phyloP scores from a whole-genome alignment of 139 green algal genomes.

The Coelastrella sp. region DNA sequence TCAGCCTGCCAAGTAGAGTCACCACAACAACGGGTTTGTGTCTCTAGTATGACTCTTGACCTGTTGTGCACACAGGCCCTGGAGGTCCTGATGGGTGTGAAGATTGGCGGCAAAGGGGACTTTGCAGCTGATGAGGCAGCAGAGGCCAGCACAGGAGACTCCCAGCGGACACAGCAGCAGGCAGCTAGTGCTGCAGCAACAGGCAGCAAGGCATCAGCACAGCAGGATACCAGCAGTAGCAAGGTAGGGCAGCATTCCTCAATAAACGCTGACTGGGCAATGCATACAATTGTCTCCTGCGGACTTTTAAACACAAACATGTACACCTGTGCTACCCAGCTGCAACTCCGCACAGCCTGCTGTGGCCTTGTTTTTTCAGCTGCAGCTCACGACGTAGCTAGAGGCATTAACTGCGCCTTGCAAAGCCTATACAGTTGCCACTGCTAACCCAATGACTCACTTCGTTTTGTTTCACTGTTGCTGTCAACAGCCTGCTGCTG shows the following conservation, averaged over 20 bases:
- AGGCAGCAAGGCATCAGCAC: constrained; percentile 1
- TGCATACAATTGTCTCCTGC: too few relatives aligned
- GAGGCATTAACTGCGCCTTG: too few relatives aligned
- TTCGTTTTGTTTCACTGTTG: background rate
- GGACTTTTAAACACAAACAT: too few relatives aligned
- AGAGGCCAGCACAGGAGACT: constrained; percentile 20
- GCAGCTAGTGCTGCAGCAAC: background rate
- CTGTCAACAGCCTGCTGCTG: background rate
- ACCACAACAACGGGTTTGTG: too few relatives aligned
- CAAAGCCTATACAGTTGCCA: too few relatives aligned
- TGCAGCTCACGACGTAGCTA: too few relatives aligned
- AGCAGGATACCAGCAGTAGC: constrained; percentile 41
- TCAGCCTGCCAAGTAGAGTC: background rate
- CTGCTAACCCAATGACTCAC: too few relatives aligned
- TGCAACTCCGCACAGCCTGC: too few relatives aligned
- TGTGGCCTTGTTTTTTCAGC: too few relatives aligned
- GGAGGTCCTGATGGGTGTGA: constrained; percentile 74
- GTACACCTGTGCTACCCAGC: too few relatives aligned
- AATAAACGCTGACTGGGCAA: too few relatives aligned
- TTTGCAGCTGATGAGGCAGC: constrained; percentile 13
- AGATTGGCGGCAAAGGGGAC: constrained; percentile 44
- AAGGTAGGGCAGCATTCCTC: too few relatives aligned
- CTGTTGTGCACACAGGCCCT: constrained; percentile 51
- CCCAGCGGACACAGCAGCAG: constrained; percentile 10
- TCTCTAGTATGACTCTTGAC: background rate